Percentiles rank a stretch among this genome's conserved stretches.
These are phyloP conservation scores for Vararia minispora DNA, from an alignment of 768 basidiomycete species.

Conservation along the genomic window DNA sequence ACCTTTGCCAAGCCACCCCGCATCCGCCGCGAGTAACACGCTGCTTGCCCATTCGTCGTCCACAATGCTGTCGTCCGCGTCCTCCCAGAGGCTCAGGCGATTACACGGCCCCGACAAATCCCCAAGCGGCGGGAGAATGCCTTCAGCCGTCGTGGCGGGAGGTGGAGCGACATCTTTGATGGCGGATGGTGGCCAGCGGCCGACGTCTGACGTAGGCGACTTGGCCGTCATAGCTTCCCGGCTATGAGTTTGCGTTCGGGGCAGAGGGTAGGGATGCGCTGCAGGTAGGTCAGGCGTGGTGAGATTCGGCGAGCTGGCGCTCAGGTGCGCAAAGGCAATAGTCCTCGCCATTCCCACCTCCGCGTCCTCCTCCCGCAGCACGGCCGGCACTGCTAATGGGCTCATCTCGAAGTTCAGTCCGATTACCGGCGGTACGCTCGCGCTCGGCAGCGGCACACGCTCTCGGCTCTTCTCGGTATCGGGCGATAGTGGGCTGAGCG, in stretches of 20 bases:
- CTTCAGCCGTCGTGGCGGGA: background rate
- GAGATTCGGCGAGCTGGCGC: no score
- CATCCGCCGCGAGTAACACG: slow-evolving; percentile 61
- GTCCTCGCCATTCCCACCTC: no score
- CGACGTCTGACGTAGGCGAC: slow-evolving; percentile 14
- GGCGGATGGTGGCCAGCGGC: slow-evolving; percentile 1
- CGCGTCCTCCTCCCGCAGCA: no score
- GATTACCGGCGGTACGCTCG: no score
- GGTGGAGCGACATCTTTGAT: background rate
- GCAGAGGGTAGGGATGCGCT: background rate
- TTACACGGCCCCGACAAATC: slow-evolving; percentile 39
- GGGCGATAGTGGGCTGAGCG: no score
- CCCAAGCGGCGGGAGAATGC: slow-evolving; percentile 9
- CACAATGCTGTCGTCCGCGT: slow-evolving; percentile 14
- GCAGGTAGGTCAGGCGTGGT: no score
- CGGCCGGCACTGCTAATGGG: no score
- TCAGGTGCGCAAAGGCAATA: no score
- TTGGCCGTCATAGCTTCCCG: slow-evolving; percentile 27
- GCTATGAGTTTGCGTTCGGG: slow-evolving; percentile 18
- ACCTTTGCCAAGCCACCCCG: no score
- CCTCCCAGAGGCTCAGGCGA: slow-evolving; percentile 26
- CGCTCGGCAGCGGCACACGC: no score
- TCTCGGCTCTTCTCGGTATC: no score
- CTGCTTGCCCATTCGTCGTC: slow-evolving; percentile 66
- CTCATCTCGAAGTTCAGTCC: no score